Evolutionary conservation across 352 stramenopile species (phyloP).

Genomic region (Globisporangium iwayamae): DNA sequence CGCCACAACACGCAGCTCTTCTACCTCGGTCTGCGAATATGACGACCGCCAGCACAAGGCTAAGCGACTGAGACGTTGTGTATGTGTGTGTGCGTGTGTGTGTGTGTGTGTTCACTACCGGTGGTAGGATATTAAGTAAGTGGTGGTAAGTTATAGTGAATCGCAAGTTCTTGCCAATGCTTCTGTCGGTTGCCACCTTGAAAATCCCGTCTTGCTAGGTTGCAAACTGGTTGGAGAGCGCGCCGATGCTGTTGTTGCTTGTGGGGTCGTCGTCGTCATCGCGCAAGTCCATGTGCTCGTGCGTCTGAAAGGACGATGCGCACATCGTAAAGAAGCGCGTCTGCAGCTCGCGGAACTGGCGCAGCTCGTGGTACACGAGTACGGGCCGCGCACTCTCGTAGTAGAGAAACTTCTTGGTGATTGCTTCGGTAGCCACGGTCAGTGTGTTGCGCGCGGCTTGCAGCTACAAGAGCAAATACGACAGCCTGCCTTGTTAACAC

Average conservation of each 20-base stretch:
- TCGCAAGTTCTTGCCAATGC: neutral
- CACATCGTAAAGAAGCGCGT: conserved; percentile 24
- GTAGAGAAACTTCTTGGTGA: conserved; percentile 25
- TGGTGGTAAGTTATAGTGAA: neutral
- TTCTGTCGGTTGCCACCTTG: no score
- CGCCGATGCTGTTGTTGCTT: neutral
- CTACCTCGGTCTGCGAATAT: conserved; percentile 53
- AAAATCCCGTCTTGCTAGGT: neutral
- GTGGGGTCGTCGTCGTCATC: conserved; percentile 3
- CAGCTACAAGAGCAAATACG: conserved; percentile 12
- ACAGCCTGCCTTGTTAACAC: neutral
- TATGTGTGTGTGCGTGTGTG: neutral
- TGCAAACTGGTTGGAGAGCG: conserved; percentile 5
- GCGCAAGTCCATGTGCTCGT: neutral
- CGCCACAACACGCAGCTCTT: conserved; percentile 32
- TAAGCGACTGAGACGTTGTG: neutral
- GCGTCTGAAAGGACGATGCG: conserved; percentile 19
- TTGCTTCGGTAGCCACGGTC: conserved; percentile 11
- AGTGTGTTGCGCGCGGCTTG: conserved; percentile 19
- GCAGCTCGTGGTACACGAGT: conserved; percentile 25
- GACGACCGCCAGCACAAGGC: neutral
- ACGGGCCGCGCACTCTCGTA: conserved; percentile 22
- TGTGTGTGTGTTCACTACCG: neutral
- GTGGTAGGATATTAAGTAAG: neutral
- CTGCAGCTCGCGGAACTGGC: conserved; percentile 28